Evolutionary conservation across 2,329 filamentous ascomycete genomes (phyloP), one percentile per base, ranked within the genome.

Genomic region (Hortaea werneckii): DNA sequence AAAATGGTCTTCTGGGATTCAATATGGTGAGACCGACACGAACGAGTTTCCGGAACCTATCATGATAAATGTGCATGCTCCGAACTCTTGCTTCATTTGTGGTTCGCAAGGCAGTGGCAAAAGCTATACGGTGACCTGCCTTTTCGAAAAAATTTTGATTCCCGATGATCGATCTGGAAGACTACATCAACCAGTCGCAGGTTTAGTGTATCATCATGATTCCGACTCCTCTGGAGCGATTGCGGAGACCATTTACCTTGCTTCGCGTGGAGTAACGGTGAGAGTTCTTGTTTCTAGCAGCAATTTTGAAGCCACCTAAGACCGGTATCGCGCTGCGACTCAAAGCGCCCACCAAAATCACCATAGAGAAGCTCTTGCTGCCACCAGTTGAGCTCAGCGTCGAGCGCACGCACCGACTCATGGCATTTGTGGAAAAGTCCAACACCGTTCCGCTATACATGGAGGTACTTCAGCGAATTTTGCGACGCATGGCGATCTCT

Each of bases 91-190:
- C 0, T 82, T 82, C 56, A 76, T 83, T 13, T 83, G 79, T 49
- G 79, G 79, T 1, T 74, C 74, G 1, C 78, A 82, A 54, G 79
- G 79, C 0, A 75, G 72, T 37, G 79, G 79, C 0, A 82, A 82
- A 54, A 77, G 72, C 13, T 76, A 82, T 47, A 80, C 78, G 0
- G 63, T 80, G 2, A 73, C 75, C 0, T 78, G 73, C 53, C 64
- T 83, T 41, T 64, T 82, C 0, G 77, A 83, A 55, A 79, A 77
- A 50, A 79, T 74, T 32, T 63, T 83, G 0, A 61, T 78, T 1
- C 54, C 59, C 0, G 74, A 58, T 5, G 43, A 67, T 0, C 54
- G n/a, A n/a, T n/a, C n/a, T n/a, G n/a, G n/a, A n/a, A 0, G 7
- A 7, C 30, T 34, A 7, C 65, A 65, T 0, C 30, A 34, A 34